These are phyloP conservation scores for Amylocarpus encephaloides DNA, from an alignment of 2,329 filamentous ascomycete genomes.

Conservation along the genomic window DNA sequence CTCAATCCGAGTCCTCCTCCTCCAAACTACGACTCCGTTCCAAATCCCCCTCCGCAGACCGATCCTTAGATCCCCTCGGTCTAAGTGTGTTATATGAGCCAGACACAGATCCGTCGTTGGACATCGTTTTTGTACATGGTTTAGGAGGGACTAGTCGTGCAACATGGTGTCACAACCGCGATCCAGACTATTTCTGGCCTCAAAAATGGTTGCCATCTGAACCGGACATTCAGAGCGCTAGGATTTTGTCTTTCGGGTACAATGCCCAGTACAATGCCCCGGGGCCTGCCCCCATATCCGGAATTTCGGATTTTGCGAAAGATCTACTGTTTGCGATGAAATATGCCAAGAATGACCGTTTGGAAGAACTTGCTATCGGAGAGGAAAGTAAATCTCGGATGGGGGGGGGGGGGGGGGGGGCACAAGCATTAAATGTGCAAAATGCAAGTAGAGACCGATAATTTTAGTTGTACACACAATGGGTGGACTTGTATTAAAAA, in stretches of 20 bases:
- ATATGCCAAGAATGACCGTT: conserved; percentile 18
- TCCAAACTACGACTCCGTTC: background rate
- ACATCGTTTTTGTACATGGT: conserved; percentile 37
- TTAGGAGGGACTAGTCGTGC: conserved; percentile 34
- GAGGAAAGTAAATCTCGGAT: conserved; percentile 2
- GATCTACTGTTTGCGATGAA: conserved; percentile 25
- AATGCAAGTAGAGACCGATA: conserved; percentile 4
- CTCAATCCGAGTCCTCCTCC: background rate
- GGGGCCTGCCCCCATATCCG: conserved; percentile 1
- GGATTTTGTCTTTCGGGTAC: conserved; percentile 17
- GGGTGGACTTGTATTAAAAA: conserved; percentile 16
- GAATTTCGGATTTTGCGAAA: conserved; percentile 29
- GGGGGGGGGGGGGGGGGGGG: too few relatives aligned
- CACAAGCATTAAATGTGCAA: background rate
- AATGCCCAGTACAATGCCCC: conserved; percentile 9
- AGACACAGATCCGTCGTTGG: conserved; percentile 7
- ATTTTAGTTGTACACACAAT: conserved; percentile 16
- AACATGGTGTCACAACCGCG: conserved; percentile 32
- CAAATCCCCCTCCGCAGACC: background rate
- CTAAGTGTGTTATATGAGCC: conserved; percentile 18
- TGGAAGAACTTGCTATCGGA: conserved; percentile 7
- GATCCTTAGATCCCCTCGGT: conserved; percentile 14
- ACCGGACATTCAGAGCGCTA: conserved; percentile 3
- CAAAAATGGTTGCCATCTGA: conserved; percentile 10
- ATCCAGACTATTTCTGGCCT: conserved; percentile 33